Conservation (phyloP, 176 grass and related monocot genomes). For the Rhipidocladum racemiflorum region DNA sequence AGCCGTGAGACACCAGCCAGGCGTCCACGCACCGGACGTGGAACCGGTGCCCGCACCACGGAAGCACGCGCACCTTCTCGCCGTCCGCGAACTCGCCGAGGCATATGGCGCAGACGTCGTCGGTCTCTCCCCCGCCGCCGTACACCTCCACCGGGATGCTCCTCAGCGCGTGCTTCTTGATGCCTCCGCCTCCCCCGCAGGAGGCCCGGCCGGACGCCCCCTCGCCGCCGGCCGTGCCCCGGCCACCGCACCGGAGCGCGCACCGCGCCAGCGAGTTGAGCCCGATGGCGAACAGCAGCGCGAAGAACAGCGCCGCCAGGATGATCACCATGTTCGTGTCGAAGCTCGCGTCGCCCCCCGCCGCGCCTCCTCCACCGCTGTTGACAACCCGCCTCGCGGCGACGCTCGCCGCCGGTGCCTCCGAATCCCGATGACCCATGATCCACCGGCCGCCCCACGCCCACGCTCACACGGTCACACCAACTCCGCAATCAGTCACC, state of each 20-base stretch:
- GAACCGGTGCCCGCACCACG: slow-evolving; percentile 66
- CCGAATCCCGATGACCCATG: slow-evolving; percentile 17
- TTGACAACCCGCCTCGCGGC: neutral
- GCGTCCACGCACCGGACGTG: slow-evolving; percentile 74
- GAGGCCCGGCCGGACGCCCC: neutral
- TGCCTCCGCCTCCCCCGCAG: slow-evolving; percentile 11
- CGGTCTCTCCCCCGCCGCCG: neutral
- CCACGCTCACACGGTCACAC: neutral
- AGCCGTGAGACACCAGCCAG: slow-evolving; percentile 63
- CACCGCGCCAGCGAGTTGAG: slow-evolving; percentile 69
- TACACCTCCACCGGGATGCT: slow-evolving; percentile 72
- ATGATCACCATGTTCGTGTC: slow-evolving; percentile 87
- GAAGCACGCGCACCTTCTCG: slow-evolving; percentile 74
- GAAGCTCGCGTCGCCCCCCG: slow-evolving; percentile 34
- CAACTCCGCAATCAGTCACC: neutral
- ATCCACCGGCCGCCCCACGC: neutral
- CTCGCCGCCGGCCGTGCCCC: neutral
- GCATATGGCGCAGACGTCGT: slow-evolving; percentile 72
- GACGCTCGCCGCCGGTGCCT: slow-evolving; percentile 1
- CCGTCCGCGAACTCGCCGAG: slow-evolving; percentile 75
- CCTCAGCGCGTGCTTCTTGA: slow-evolving; percentile 57
- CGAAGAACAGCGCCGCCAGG: slow-evolving; percentile 63
- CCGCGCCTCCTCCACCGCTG: neutral
- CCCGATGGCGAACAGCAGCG: slow-evolving; percentile 53
- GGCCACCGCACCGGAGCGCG: slow-evolving; percentile 46